Percentiles rank a stretch among this genome's conserved stretches.
Conservation (phyloP, 768 basidiomycete genomes). For the Kondoa malvinella region DNA sequence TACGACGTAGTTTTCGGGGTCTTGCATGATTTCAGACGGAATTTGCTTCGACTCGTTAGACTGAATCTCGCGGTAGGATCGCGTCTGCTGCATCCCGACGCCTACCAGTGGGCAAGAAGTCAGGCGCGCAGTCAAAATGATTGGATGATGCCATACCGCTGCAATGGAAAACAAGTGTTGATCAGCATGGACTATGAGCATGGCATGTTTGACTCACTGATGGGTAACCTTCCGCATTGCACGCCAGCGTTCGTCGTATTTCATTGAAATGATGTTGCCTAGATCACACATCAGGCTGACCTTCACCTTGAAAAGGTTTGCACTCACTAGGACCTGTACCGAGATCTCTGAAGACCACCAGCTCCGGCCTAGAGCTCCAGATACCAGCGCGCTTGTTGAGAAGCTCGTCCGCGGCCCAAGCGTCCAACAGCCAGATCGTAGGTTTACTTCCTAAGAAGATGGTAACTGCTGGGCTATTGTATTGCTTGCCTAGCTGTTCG, state of each 20-base stretch:
- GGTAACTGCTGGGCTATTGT: not conserved
- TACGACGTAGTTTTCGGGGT: not conserved
- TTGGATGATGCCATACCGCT: no score
- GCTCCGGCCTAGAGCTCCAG: slow-evolving; percentile 20
- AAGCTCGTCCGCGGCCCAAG: slow-evolving; percentile 19
- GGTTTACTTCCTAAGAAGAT: slow-evolving; percentile 3
- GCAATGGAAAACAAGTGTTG: no score
- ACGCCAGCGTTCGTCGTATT: slow-evolving; percentile 10
- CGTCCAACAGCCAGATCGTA: slow-evolving; percentile 13
- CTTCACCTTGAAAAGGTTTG: slow-evolving; percentile 10
- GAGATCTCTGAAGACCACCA: slow-evolving; percentile 19
- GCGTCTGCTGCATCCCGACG: not conserved
- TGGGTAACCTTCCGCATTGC: slow-evolving; percentile 10
- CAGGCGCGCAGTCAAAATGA: not conserved
- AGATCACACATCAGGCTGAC: not conserved
- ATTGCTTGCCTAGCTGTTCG: not conserved
- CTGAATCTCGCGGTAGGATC: not conserved
- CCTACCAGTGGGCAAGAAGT: not conserved
- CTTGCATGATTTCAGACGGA: not conserved
- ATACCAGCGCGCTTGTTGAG: slow-evolving; percentile 21
- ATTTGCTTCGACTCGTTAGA: not conserved
- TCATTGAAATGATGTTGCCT: not conserved
- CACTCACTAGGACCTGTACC: slow-evolving; percentile 9
- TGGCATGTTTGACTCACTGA: slow-evolving; percentile 3
- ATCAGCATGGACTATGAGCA: no score